phyloP scores from a whole-genome alignment of 1,284 basidiomycete species.

The Lentinula novae-zelandiae region DNA sequence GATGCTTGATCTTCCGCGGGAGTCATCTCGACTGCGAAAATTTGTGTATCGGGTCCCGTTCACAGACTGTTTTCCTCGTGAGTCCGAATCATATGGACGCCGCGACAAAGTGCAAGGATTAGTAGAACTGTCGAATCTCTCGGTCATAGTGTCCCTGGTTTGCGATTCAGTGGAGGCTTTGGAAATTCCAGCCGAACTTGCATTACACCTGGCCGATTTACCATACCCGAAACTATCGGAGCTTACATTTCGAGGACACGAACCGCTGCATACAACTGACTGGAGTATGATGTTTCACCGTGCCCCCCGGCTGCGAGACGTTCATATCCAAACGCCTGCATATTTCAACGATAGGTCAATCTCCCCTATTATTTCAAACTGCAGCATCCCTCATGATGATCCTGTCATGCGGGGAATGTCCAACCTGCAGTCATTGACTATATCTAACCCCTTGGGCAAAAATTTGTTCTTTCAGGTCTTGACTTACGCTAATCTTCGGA shows the following conservation, averaged over 20 bases:
- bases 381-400: neutral
- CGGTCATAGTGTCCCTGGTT: conserved; percentile 2
- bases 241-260: conserved; percentile 9
- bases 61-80: conserved; percentile 13
- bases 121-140: conserved; percentile 12
- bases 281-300: conserved; percentile 6
- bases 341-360: neutral
- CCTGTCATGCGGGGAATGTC: neutral
- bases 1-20: neutral
- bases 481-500: conserved; percentile 9
- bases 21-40: neutral
- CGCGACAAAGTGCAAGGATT: conserved; percentile 12
- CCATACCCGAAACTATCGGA: conserved; percentile 11
- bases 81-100: conserved; percentile 12
- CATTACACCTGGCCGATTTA: neutral
- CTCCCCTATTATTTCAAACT: neutral
- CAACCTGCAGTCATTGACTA: conserved; percentile 11
- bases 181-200: conserved; percentile 14
- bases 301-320: conserved; percentile 4
- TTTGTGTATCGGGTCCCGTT: conserved; percentile 15
- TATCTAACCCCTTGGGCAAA: conserved; percentile 9
- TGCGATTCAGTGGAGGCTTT: conserved; percentile 5
- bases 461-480: conserved; percentile 5
- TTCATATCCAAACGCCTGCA: neutral
- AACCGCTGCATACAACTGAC: neutral